Evolutionary conservation across 2,329 filamentous ascomycete genomes (phyloP), one percentile per base, ranked within the genome.

Genomic region (Trichophyton benhamiae): DNA sequence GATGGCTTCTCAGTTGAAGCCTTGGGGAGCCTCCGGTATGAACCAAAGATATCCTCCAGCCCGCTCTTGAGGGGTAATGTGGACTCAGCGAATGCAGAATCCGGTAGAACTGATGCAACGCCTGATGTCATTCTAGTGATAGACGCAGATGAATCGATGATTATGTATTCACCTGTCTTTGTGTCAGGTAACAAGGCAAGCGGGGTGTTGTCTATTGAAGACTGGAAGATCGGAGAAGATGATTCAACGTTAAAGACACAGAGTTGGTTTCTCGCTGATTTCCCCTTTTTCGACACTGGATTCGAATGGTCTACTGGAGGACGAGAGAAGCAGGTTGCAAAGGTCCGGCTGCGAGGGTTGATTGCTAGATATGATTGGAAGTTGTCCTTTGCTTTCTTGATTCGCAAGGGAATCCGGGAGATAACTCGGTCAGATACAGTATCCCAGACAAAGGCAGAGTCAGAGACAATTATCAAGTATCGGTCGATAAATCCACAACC

Each of bases 401-500:
- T 57, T 46, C 30, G 62, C 59, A 36, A 64, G 62, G 58, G 60
- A 74, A 78, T 57, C 83, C 83, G 68, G 20, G 87, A 90, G 41
- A 83, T 81, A 55, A 91, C 79, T 67, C 86, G 82, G 68, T 95
- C 88, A 58, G 85, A 80, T 6, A 97, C 88, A 9, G 95, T 81
- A 72, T 99, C 88, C 79, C 90, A 96, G 41, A 96, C 86, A 46
- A 84, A 80, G 7, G 96, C 79, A 30, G 84, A 82, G 49, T 87
- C 80, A 0, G 89, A 89, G 0, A 96, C 77, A 53, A 88, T 81
- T 62, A 97, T 79, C 17, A 99, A 76, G 69, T 87, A 86, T 25
- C 86, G 85, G 1, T 85, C 86, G 1, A 94, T 75, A 60, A 95
- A 86, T 3, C 80, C 83, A 33, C 95, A 74, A n/a, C 82, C 83